These are phyloP conservation scores for Vitis hybrid DNA, from an alignment of 177 flowering plant genomes.

Conservation along the genomic window DNA sequence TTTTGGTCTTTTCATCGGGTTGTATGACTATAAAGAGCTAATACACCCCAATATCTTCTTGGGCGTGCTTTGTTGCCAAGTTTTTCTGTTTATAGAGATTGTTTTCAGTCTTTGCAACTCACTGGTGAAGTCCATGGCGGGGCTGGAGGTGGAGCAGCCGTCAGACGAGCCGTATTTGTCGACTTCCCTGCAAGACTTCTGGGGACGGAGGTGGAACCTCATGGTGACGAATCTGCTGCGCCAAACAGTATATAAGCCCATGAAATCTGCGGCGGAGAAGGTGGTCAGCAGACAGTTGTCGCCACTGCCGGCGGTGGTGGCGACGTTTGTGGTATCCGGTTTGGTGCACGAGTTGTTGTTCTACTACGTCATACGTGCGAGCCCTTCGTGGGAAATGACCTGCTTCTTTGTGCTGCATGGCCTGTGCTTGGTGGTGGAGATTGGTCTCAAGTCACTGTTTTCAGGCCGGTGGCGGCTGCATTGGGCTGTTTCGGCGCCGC, in stretches of 20 bases:
- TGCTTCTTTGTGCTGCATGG: slow-evolving; percentile 53
- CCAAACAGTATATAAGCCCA: slow-evolving; percentile 35
- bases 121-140: neutral
- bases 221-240: slow-evolving; percentile 37
- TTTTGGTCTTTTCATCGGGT: slow-evolving; percentile 3
- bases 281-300: slow-evolving; percentile 28
- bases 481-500: slow-evolving; percentile 13
- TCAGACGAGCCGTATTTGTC: slow-evolving; percentile 41
- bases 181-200: slow-evolving; percentile 45
- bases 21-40: neutral
- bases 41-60: slow-evolving; percentile 15
- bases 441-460: slow-evolving; percentile 17
- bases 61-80: slow-evolving; percentile 15
- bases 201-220: slow-evolving; percentile 56
- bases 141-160: slow-evolving; percentile 23
- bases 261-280: neutral
- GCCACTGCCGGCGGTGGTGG: slow-evolving; percentile 22
- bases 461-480: slow-evolving; percentile 18
- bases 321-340: slow-evolving; percentile 42
- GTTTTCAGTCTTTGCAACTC: slow-evolving; percentile 7
- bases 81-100: slow-evolving; percentile 26
- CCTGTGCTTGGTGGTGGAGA: slow-evolving; percentile 30
- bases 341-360: slow-evolving; percentile 48
- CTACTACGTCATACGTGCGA: slow-evolving; percentile 29
- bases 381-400: slow-evolving; percentile 49